Evolutionary conservation across 2,329 filamentous ascomycete species (phyloP), one percentile per base, ranked within the genome.

Genomic region (Clarireedia homoeocarpa): DNA sequence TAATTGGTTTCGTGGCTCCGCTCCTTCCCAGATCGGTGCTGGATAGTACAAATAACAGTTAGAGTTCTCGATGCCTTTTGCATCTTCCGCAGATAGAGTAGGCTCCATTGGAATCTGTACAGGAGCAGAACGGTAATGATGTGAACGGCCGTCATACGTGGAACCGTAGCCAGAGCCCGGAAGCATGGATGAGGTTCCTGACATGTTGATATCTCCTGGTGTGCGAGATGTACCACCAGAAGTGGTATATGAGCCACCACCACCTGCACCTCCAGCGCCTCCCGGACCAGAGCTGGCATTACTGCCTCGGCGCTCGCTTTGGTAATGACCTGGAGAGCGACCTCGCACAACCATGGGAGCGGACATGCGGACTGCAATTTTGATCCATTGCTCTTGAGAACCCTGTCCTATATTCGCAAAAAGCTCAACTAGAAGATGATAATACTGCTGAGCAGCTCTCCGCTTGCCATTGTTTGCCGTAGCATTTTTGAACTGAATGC

Each of bases 381-480:
- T 80, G 48, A 84, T 72, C 76, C 77, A 85, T 20, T 76, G 71
- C 1, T 70, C 67, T 1, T 61, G 44, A 42, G 62, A 58, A 14
- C 65, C 62, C 6, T 51, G 63, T 6, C 76, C 71, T 4, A 84
- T 70, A 63, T 85, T 80, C 12, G 78, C 83, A 63, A 78, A 82
- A 2, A 86, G 75, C 65, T 88, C 84, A 4, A 88, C 83, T 39
- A 88, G 79, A 15, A 89, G 74, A 62, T 86, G 83, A 66, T 88
- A 89, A 66, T 85, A 88, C 62, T 89, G 85, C 62, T 89, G 85
- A 46, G 85, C 83, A 2, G 85, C 85, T 48, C 85, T 76, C 61
- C 86, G 76, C 68, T 88, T 88, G 50, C 85, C 85, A 61, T 89
- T 89, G 70, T 89, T 89, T 26, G 84, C 84, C 0, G 85, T 89